Evolutionary conservation across 2,329 filamentous ascomycete species (phyloP).

Genomic region (Fusarium luffae): DNA sequence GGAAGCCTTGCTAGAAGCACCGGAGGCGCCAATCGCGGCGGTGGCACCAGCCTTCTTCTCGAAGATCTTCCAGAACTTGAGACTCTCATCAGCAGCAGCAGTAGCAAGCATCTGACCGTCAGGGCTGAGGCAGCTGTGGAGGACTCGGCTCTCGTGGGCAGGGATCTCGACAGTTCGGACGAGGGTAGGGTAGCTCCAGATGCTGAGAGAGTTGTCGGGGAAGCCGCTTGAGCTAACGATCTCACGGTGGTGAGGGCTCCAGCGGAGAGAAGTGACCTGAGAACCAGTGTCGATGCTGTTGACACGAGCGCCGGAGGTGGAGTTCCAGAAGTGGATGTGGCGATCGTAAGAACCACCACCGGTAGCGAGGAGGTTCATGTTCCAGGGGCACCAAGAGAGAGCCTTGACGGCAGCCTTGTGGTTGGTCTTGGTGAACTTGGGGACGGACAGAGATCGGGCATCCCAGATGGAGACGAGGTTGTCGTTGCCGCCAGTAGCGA

Average conservation of each 20-base stretch:
- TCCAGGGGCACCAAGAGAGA: conserved; percentile 98
- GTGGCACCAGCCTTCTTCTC: conserved; percentile 92
- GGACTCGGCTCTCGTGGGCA: conserved; percentile 93
- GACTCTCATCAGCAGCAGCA: conserved; percentile 92
- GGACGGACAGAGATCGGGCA: conserved; percentile 88
- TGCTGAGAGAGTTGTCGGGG: conserved; percentile 98
- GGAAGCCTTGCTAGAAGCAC: conserved; percentile 80
- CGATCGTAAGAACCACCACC: conserved; percentile 96
- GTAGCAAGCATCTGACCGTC: conserved; percentile 98
- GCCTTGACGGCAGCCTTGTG: conserved; percentile 99
- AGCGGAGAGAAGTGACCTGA: conserved; percentile 94
- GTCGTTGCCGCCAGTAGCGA: conserved; percentile 97
- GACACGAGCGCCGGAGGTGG: conserved; percentile 93
- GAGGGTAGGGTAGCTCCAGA: conserved; percentile 98
- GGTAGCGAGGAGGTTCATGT: conserved; percentile 94
- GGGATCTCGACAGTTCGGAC: conserved; percentile 98
- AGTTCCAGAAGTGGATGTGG: conserved; percentile 99
- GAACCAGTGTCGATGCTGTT: conserved; percentile 99
- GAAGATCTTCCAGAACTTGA: conserved; percentile 99
- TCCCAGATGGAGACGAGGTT: conserved; percentile 99
- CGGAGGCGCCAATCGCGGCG: conserved; percentile 72
- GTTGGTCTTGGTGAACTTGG: conserved; percentile 99
- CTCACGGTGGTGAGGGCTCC: conserved; percentile 97
- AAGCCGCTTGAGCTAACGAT: conserved; percentile 98
- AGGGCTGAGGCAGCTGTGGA: conserved; percentile 96